Percentiles rank a stretch among this genome's conserved stretches.
Conservation (phyloP, 2,329 filamentous ascomycete genomes). For the Biscogniauxia sp. region DNA sequence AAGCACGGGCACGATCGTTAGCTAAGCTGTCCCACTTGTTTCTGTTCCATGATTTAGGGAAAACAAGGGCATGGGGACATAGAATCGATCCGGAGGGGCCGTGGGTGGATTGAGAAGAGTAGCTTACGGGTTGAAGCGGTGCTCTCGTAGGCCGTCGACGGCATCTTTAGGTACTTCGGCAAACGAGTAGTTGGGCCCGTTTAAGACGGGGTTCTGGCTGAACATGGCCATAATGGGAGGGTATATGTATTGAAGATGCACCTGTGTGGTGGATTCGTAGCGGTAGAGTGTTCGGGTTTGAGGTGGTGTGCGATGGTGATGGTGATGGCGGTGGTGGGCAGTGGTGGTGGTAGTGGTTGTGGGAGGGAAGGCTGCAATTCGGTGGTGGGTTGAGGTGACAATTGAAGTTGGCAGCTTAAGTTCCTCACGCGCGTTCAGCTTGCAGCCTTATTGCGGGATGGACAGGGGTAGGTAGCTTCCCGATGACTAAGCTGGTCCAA, state of each 20-base stretch:
- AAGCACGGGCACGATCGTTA: slow-evolving; percentile 9
- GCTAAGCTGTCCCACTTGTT: neutral
- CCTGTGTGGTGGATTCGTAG: slow-evolving; percentile 1
- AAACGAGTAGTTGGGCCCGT: slow-evolving; percentile 69
- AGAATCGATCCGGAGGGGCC: neutral
- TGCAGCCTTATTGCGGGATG: slow-evolving; percentile 46
- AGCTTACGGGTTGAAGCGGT: slow-evolving; percentile 88
- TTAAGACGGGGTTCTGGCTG: slow-evolving; percentile 67
- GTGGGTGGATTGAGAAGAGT: neutral
- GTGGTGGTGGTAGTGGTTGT: slow-evolving; percentile 4
- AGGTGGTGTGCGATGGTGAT: slow-evolving; percentile 1
- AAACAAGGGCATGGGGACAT: neutral
- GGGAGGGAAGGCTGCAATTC: slow-evolving; percentile 9
- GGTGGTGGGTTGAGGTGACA: slow-evolving; percentile 13
- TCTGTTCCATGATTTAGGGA: neutral
- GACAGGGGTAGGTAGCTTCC: slow-evolving; percentile 24
- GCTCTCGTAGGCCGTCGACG: slow-evolving; percentile 61
- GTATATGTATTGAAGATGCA: slow-evolving; percentile 10
- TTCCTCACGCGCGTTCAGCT: slow-evolving; percentile 35
- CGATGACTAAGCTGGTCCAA: slow-evolving; percentile 20
- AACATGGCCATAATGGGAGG: slow-evolving; percentile 64
- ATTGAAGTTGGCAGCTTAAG: slow-evolving; percentile 19
- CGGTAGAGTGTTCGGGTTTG: slow-evolving; percentile 7
- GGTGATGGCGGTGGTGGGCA: neutral
- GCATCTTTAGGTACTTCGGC: slow-evolving; percentile 56